These are phyloP conservation scores for Pseudopyricularia cyperi DNA, from an alignment of 2,329 filamentous ascomycete species.

Conservation along the genomic window DNA sequence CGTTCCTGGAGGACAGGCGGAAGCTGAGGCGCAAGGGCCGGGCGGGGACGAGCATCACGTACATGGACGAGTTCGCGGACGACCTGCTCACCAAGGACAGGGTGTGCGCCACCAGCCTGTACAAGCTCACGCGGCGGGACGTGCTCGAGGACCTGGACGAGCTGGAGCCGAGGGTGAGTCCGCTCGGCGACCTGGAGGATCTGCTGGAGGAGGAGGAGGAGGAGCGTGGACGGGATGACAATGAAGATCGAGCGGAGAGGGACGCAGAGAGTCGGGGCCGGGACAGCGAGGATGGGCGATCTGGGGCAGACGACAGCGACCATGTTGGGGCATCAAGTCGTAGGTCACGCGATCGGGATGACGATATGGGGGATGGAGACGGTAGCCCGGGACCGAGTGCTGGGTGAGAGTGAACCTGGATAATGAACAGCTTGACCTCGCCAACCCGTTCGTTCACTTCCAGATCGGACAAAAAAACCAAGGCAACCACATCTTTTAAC, in stretches of 20 bases:
- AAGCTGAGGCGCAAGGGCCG: slow-evolving; percentile 71
- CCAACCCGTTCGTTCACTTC: too few species aligned
- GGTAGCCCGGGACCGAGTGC: background rate
- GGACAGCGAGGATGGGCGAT: slow-evolving; percentile 13
- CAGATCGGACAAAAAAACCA: too few species aligned
- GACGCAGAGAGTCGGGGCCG: slow-evolving; percentile 4
- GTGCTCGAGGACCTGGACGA: slow-evolving; percentile 80
- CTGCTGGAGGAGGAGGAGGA: slow-evolving; percentile 49
- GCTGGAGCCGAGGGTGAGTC: slow-evolving; percentile 73
- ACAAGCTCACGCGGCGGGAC: slow-evolving; percentile 76
- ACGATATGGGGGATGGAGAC: background rate
- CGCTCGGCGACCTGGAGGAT: slow-evolving; percentile 67
- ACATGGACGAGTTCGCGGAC: slow-evolving; percentile 87
- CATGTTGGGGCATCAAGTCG: background rate
- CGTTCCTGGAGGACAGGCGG: slow-evolving; percentile 65
- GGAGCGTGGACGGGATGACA: slow-evolving; percentile 19
- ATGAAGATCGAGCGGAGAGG: slow-evolving; percentile 8
- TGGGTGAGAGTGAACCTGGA: background rate
- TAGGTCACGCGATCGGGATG: background rate
- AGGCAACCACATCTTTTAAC: too few species aligned
- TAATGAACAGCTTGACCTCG: too few species aligned
- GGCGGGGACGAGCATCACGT: slow-evolving; percentile 62
- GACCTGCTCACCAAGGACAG: slow-evolving; percentile 80
- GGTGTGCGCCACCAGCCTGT: slow-evolving; percentile 81
- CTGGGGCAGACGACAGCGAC: background rate